These are phyloP conservation scores for Apiospora pterosperma DNA, from an alignment of 2,329 filamentous ascomycete species.

Conservation along the genomic window DNA sequence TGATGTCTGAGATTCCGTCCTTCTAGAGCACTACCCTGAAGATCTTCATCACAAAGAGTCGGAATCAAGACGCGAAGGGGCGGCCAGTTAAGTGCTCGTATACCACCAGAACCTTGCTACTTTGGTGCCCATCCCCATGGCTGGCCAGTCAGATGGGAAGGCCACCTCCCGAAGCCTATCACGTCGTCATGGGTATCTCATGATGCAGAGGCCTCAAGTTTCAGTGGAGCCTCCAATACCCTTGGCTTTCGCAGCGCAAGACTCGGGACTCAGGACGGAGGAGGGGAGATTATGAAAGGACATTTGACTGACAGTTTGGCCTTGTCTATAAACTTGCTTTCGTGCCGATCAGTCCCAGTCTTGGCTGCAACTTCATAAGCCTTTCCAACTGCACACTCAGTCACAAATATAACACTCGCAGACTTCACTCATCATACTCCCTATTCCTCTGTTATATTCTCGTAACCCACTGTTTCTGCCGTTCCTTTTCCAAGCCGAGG, in stretches of 20 bases:
- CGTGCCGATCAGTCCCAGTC: neutral
- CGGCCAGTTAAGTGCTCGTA: neutral
- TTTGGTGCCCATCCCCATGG: neutral
- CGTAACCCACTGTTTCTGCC: conserved; percentile 1
- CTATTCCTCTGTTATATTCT: conserved; percentile 2
- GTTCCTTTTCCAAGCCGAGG: neutral
- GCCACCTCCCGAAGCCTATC: neutral
- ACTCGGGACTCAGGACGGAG: neutral
- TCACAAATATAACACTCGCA: neutral
- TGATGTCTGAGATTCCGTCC: neutral
- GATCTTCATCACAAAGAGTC: neutral
- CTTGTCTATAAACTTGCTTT: neutral
- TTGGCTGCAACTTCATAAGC: neutral
- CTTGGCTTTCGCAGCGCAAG: neutral
- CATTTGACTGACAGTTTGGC: neutral
- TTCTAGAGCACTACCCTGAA: conserved; percentile 1
- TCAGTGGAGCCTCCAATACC: neutral
- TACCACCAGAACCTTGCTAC: neutral
- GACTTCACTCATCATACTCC: conserved; percentile 13
- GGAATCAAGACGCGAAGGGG: neutral
- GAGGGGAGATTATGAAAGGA: neutral
- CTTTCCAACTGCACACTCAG: neutral
- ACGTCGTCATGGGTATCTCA: neutral
- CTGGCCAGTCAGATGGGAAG: neutral
- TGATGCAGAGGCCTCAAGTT: neutral